Conservation (phyloP, 2,329 filamentous ascomycete species). For the Epichloe gansuensis region DNA sequence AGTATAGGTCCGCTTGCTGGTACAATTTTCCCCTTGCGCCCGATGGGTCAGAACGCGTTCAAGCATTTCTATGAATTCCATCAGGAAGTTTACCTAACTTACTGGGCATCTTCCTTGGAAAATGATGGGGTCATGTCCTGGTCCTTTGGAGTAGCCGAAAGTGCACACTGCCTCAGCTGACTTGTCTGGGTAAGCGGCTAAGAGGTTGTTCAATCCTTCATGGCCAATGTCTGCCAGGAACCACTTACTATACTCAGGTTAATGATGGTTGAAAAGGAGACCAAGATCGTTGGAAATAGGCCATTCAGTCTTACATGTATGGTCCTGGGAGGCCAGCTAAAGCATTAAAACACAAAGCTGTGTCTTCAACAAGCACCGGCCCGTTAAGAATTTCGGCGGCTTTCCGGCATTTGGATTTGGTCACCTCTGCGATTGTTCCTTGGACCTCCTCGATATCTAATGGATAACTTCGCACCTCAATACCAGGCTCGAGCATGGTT, state of each 20-base stretch:
- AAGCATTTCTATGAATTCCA: neutral
- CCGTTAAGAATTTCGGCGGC: conserved; percentile 71
- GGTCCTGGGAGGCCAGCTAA: conserved; percentile 84
- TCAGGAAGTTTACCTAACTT: conserved; percentile 16
- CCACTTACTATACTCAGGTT: conserved; percentile 57
- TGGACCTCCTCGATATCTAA: conserved; percentile 84
- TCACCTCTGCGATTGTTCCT: conserved; percentile 84
- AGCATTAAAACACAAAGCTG: conserved; percentile 83
- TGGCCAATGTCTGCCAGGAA: conserved; percentile 78
- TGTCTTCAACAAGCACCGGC: conserved; percentile 91
- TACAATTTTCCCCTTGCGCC: conserved; percentile 60
- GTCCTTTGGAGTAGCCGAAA: conserved; percentile 81
- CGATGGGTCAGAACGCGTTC: neutral
- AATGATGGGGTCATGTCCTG: conserved; percentile 68
- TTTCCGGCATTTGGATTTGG: conserved; percentile 69
- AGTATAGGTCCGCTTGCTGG: conserved; percentile 62
- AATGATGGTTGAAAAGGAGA: conserved; percentile 11
- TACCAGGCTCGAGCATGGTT: conserved; percentile 64
- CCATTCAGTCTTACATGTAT: conserved; percentile 59
- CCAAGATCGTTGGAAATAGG: neutral
- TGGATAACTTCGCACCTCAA: conserved; percentile 60
- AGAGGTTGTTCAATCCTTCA: conserved; percentile 75
- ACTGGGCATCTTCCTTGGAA: conserved; percentile 86
- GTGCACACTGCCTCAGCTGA: conserved; percentile 89
- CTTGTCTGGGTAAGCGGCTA: conserved; percentile 82